phyloP scores from a whole-genome alignment of 495 filamentous ascomycete species.

The Penicillium verhagenii region DNA sequence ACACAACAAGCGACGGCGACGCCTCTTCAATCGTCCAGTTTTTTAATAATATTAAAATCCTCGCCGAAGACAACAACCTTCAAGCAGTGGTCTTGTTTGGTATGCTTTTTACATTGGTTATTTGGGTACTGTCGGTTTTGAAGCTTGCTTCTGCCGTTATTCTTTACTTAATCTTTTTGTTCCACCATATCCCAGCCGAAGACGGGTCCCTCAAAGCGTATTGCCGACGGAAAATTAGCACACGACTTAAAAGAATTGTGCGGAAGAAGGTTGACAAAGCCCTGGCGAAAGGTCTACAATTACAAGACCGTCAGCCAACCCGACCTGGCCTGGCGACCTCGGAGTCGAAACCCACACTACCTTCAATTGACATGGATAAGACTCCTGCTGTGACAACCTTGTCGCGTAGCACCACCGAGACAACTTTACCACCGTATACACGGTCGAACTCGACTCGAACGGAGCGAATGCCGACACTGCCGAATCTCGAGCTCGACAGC shows the following conservation, averaged over 20 bases:
- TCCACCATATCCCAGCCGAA: slow-evolving; percentile 75
- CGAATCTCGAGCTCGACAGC: slow-evolving; percentile 23
- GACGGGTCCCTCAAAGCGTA: slow-evolving; percentile 81
- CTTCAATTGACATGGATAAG: slow-evolving; percentile 58
- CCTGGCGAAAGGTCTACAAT: slow-evolving; percentile 66
- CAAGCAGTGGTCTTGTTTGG: slow-evolving; percentile 79
- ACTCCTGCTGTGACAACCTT: slow-evolving; percentile 58
- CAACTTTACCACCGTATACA: slow-evolving; percentile 55
- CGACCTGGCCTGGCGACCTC: slow-evolving; percentile 52
- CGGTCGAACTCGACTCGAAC: slow-evolving; percentile 15
- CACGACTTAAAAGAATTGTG: slow-evolving; percentile 76
- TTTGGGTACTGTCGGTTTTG: slow-evolving; percentile 83
- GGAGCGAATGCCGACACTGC: slow-evolving; percentile 20
- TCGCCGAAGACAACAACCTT: slow-evolving; percentile 66
- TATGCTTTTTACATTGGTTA: slow-evolving; percentile 87
- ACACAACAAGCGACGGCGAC: slow-evolving; percentile 49
- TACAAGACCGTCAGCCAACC: slow-evolving; percentile 56
- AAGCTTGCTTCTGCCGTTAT: slow-evolving; percentile 69
- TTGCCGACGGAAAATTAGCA: slow-evolving; percentile 86
- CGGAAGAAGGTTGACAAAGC: slow-evolving; percentile 80
- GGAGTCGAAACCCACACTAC: slow-evolving; percentile 63
- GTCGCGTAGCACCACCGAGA: slow-evolving; percentile 64
- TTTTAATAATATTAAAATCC: slow-evolving; percentile 70
- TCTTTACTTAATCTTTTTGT: slow-evolving; percentile 84
- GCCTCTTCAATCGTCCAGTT: slow-evolving; percentile 57